Evolutionary conservation across 257 asterid genomes (phyloP).

Genomic region (Primulina huaijiensis): DNA sequence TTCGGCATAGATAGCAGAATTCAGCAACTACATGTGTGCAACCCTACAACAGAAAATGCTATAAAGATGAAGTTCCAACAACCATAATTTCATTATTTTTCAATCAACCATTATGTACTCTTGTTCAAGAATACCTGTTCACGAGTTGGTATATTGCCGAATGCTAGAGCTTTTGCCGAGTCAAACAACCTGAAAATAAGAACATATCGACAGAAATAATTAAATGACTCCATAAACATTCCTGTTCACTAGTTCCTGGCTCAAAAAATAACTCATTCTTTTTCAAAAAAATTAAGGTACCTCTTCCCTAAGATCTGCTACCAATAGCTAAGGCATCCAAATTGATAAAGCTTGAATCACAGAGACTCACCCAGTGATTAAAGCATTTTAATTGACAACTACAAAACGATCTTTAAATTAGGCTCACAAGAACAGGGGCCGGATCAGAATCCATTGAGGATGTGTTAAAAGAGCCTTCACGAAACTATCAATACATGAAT

Average conservation of each 20-base stretch:
- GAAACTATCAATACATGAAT: too few relatives aligned
- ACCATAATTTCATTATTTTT: conserved; percentile 10
- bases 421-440: too few relatives aligned
- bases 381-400: too few relatives aligned
- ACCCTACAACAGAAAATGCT: background rate
- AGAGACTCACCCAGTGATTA: too few relatives aligned
- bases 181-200: conserved; percentile 64
- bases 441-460: too few relatives aligned
- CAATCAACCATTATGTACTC: background rate
- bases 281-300: too few relatives aligned
- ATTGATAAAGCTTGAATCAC: too few relatives aligned
- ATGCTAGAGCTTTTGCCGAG: conserved; percentile 89
- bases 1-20: conserved; percentile 1
- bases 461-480: too few relatives aligned
- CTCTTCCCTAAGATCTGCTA: too few relatives aligned
- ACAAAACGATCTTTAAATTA: too few relatives aligned
- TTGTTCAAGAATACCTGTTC: conserved; percentile 48
- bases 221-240: background rate
- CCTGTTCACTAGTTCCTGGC: background rate
- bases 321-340: too few relatives aligned
- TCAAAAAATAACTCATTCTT: background rate
- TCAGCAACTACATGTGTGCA: conserved; percentile 2
- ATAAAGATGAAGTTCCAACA: background rate
- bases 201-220: background rate
- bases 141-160: conserved; percentile 60